Base-by-base conservation (phyloP, 331 rosid genomes). In the Prunus yedoensis region DNA sequence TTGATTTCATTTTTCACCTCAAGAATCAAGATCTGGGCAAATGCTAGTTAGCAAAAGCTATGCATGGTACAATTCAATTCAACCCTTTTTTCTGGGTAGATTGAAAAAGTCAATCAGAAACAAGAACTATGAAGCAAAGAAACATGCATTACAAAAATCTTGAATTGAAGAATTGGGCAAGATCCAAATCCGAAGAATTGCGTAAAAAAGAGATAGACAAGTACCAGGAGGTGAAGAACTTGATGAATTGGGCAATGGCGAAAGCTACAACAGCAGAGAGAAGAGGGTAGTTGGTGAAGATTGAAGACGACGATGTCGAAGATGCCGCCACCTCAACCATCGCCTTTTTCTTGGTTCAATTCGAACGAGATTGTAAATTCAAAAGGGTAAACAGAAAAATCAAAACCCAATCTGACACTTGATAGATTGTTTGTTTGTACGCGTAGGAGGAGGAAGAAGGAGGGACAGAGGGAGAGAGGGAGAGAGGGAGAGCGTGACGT, bases 241-340 rank as follows among this genome's bases (percentile, higher is more conserved):
- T 92, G 89, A 70, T 87, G 69, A 76, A 71, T 71, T 90, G 96
- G 46, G 93, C 97, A 46, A 89, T 63, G 71, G 82, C 65, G 78
- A 90, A 92, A 75, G 96, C 88, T 18, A 79, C 54, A 61, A 90
- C 4, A 56, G 96, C 87, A 72, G 90, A 87, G 77, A 92, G 73
- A 78, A 92, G 93, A 52, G 97, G 96, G 80, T 79, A 92, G 85
- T 92, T 92, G 72, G 81, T 67, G 45, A 92, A 83, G 73, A 85
- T n/a, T 21, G 95, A 84, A 7, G 91, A 79, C 72, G 84, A 85
- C 1, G 88, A 49, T 4, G 91, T 1, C 10, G 76, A 35, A 10
- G 67, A n/a, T 7, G 74, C 51, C 72, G 69, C 81, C 73, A 68
- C 47, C 68, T 81, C 77, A 50, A 68, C 84, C 74, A 71, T 85